Base-by-base conservation (phyloP, 768 basidiomycete species). In the Tubosaeta sp. region DNA sequence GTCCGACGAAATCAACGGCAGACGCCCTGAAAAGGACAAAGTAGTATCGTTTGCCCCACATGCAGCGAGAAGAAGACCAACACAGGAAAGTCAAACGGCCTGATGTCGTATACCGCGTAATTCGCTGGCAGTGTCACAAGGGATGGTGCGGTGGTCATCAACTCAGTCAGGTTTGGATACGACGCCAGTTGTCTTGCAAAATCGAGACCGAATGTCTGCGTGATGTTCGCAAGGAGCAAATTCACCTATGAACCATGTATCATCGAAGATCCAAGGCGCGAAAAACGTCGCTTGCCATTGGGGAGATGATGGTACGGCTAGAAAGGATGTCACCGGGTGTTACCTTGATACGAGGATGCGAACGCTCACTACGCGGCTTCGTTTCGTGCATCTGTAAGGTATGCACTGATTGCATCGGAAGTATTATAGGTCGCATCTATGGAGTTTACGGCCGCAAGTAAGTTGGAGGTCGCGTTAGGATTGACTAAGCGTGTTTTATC, bases 11-110 rank as follows among this genome's bases (percentile, higher is more conserved):
- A 19, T 75, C 77, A 2, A 77, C 73, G 3, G 80, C 80, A 3
- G 75, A 65, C 7, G 80, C 81, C 18, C 80, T 82, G 31, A 19
- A 45, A n/a, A 32, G 29, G 36, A 9, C 57, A 13, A 25, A 41
- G 16, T 18, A 30, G 6, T 36, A 27, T 35, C 16, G 30, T 19
- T 22, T 32, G 16, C 40, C 10, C 36, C 21, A 9, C 16, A 29
- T n/a, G 29, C 40, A 35, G 8, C 16, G 36, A 14, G n/a, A 29
- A 3, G 11, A 68, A 18, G 18, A 53, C 79, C 14, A 67, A 84
- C 81, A 80, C 76, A 21, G 82, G 78, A 12, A 76, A 62, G 54
- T 84, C 74, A 50, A 85, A 86, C 0, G 85, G 82, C 16, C 72
- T 65, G 2, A 81, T 52, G 52, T 86, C 84, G 46, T 69, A 40